Evolutionary conservation across 2,329 filamentous ascomycete species (phyloP).

Genomic region (Sclerotinia minor): DNA sequence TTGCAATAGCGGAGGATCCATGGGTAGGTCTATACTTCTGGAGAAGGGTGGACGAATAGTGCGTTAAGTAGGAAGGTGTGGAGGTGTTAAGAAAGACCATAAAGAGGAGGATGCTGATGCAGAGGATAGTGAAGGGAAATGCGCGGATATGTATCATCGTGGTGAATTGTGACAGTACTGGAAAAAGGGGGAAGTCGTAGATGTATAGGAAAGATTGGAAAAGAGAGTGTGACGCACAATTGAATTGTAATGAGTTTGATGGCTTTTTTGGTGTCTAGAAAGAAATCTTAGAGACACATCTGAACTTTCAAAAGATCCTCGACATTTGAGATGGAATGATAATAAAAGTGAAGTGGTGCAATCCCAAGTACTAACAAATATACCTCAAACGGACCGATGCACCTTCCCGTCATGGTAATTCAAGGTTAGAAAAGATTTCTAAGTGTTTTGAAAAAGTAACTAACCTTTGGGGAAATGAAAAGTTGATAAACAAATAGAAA

Average conservation of each 20-base stretch:
- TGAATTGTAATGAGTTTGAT: neutral
- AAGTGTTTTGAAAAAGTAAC: neutral
- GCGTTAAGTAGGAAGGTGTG: constrained; percentile 17
- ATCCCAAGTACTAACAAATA: neutral
- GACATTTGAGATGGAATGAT: neutral
- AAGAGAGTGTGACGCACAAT: neutral
- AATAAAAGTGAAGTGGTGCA: neutral
- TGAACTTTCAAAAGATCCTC: neutral
- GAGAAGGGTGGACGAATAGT: constrained; percentile 11
- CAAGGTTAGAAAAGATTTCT: neutral
- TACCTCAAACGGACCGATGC: constrained; percentile 6
- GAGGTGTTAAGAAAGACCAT: constrained; percentile 22
- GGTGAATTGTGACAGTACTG: neutral
- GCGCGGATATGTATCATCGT: constrained; percentile 21
- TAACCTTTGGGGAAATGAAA: too few species aligned
- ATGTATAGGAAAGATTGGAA: too few species aligned
- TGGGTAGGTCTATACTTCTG: constrained; percentile 14
- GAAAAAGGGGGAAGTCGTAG: neutral
- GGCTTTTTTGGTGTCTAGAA: neutral
- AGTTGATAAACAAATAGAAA: too few species aligned
- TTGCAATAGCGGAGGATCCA: neutral
- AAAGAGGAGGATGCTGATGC: constrained; percentile 13
- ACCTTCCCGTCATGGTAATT: constrained; percentile 10
- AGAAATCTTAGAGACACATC: neutral
- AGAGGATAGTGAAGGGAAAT: constrained; percentile 12